Evolutionary conservation across 305 asterid species (phyloP).

Genomic region (Solanum hybrid): DNA sequence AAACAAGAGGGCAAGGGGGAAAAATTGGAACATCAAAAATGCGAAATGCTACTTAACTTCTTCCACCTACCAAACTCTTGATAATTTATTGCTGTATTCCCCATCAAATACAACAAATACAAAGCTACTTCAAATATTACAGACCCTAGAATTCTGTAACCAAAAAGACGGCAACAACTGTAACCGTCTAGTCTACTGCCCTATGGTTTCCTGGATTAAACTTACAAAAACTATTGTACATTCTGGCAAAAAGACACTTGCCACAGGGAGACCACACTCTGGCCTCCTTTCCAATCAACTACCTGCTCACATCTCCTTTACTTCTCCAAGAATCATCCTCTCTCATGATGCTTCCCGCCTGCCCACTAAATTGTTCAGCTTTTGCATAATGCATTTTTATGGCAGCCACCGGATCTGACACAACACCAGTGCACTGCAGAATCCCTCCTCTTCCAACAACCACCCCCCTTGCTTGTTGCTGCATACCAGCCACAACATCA

Average conservation of each 20-base stretch:
- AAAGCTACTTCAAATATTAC: constrained; percentile 46
- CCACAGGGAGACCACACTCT: constrained; percentile 21
- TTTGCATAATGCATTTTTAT: constrained; percentile 71
- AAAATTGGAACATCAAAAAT: background rate
- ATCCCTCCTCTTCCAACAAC: constrained; percentile 54
- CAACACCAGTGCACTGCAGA: constrained; percentile 43
- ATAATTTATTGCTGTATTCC: constrained; percentile 58
- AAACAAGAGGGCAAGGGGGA: background rate
- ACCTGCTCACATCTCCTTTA: constrained; percentile 64
- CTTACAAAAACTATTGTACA: constrained; percentile 46
- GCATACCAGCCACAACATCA: constrained; percentile 45
- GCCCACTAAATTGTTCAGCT: constrained; percentile 46
- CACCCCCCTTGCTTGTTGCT: constrained; percentile 42
- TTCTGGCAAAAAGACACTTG: constrained; percentile 24
- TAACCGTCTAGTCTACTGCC: constrained; percentile 27
- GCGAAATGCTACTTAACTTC: background rate
- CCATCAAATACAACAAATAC: constrained; percentile 74
- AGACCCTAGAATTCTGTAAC: constrained; percentile 6
- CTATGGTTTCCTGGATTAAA: constrained; percentile 33
- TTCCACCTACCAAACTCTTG: constrained; percentile 26
- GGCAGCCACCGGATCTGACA: constrained; percentile 88
- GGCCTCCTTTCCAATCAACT: constrained; percentile 17
- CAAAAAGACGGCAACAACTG: constrained; percentile 24
- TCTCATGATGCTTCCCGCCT: constrained; percentile 29
- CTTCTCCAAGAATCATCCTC: constrained; percentile 71